Conservation (phyloP, 176 grass and related monocot species). For the Musa acuminata region DNA sequence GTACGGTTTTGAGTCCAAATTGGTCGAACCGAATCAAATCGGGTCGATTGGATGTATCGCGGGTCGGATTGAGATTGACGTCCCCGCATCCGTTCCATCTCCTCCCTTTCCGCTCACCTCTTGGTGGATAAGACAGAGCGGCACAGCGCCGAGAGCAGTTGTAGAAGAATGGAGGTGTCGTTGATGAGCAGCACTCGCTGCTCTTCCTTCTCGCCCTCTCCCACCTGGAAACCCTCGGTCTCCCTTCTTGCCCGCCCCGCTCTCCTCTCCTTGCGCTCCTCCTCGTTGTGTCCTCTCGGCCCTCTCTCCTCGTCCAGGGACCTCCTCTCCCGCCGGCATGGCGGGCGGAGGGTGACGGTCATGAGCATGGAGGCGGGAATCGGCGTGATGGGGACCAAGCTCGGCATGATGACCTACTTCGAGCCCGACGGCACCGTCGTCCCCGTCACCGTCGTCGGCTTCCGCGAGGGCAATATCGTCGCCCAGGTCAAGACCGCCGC, state of each 20-base stretch:
- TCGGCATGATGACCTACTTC: slow-evolving; percentile 96
- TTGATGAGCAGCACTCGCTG: slow-evolving; percentile 2
- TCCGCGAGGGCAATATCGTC: slow-evolving; percentile 71
- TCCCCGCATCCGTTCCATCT: too few species aligned
- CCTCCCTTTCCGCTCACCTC: too few species aligned
- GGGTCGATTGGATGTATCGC: too few species aligned
- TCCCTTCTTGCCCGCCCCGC: not conserved
- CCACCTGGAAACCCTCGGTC: not conserved
- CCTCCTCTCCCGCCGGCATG: not conserved
- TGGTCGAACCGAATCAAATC: too few species aligned
- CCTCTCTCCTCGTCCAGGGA: not conserved
- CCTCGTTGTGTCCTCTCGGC: not conserved
- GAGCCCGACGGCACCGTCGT: slow-evolving; percentile 49
- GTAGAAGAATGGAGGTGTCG: slow-evolving; percentile 6
- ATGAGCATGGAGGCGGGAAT: slow-evolving; percentile 52
- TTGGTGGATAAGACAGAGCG: too few species aligned
- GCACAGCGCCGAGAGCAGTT: not conserved
- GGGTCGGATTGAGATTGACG: too few species aligned
- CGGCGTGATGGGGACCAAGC: slow-evolving; percentile 87
- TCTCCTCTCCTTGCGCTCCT: too few species aligned
- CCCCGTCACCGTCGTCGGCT: slow-evolving; percentile 78
- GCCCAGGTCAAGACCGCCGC: slow-evolving; percentile 75
- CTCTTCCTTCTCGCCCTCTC: not conserved
- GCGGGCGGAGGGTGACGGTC: slow-evolving; percentile 3
- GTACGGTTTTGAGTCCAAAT: too few species aligned